A percentile compares a stretch with the other conserved stretches of the same genome.
Conservation (phyloP, 2,329 filamentous ascomycete species). For the Macrophomina tecta region DNA sequence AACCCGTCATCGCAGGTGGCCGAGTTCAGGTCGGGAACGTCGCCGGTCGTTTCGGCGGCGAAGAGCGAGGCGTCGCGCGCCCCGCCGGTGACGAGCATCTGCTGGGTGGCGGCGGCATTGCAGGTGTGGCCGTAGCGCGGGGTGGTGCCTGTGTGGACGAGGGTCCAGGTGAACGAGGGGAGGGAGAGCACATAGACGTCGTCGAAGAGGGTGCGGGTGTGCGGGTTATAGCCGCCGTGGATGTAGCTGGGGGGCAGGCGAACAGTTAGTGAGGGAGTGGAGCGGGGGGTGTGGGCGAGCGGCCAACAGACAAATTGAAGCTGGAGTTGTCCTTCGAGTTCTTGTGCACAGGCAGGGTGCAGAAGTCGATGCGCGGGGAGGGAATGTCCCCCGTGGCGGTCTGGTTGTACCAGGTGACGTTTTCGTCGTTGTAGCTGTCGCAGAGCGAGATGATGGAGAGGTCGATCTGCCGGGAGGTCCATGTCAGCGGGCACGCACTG, state of each 20-base stretch:
- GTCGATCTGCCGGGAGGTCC: neutral
- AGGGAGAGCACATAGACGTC: constrained; percentile 55
- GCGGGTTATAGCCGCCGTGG: constrained; percentile 55
- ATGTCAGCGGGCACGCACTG: neutral
- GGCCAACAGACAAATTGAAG: constrained; percentile 49
- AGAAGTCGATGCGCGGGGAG: constrained; percentile 52
- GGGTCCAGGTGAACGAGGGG: constrained; percentile 55
- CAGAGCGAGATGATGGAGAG: constrained; percentile 10
- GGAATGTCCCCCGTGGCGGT: constrained; percentile 51
- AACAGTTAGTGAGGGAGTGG: neutral
- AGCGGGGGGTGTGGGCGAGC: neutral
- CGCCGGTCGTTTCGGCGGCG: constrained; percentile 25
- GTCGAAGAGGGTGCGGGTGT: constrained; percentile 43
- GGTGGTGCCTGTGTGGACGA: constrained; percentile 40
- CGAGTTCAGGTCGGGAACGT: neutral
- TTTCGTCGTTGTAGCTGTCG: constrained; percentile 4
- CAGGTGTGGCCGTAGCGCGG: constrained; percentile 51
- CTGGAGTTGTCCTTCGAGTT: constrained; percentile 53
- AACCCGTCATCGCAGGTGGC: constrained; percentile 37
- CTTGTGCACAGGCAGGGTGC: constrained; percentile 42
- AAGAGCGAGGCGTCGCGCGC: constrained; percentile 15
- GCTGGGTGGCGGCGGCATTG: constrained; percentile 46
- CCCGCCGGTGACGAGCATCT: constrained; percentile 53
- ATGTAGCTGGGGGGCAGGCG: constrained; percentile 36
- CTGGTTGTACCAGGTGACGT: constrained; percentile 51